Percentiles rank a stretch among this genome's conserved stretches.
Evolutionary conservation across 2,329 filamentous ascomycete species (phyloP).

Genomic region (Aplosporella prunicola): DNA sequence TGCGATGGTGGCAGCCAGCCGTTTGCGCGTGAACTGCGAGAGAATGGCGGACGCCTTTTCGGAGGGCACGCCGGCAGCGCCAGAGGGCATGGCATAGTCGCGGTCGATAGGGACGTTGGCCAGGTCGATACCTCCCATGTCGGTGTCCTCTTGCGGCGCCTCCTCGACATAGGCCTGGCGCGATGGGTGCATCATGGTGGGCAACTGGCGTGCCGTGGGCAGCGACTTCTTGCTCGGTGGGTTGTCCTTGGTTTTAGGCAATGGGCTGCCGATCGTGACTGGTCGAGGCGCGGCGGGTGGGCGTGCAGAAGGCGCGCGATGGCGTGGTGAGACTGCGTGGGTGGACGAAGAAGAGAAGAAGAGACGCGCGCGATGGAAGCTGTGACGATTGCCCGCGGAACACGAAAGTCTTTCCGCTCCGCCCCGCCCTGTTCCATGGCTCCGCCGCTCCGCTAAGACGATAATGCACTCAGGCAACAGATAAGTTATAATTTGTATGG

Average conservation of each 20-base stretch:
- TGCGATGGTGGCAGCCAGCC: constrained; percentile 75
- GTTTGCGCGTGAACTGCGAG: constrained; percentile 83
- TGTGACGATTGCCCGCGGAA: too few relatives aligned
- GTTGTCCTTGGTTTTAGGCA: too few relatives aligned
- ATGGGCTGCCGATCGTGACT: too few relatives aligned
- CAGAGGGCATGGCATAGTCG: constrained; percentile 70
- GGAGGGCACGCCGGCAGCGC: constrained; percentile 56
- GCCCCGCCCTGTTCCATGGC: too few relatives aligned
- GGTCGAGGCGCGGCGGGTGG: background rate
- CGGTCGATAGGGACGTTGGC: constrained; percentile 63
- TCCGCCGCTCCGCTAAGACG: too few relatives aligned
- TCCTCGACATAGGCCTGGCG: constrained; percentile 94
- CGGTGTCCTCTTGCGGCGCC: constrained; percentile 50
- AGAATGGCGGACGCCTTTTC: constrained; percentile 80
- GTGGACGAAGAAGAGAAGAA: background rate
- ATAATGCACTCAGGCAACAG: too few relatives aligned
- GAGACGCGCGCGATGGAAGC: too few relatives aligned
- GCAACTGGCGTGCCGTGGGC: constrained; percentile 5
- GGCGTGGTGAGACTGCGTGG: background rate
- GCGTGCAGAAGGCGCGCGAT: background rate
- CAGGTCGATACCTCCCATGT: constrained; percentile 50
- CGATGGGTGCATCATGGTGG: constrained; percentile 64
- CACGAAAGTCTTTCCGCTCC: too few relatives aligned
- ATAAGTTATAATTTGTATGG: too few relatives aligned
- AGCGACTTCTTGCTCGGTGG: background rate